These are phyloP conservation scores for Boletus sp. DNA, from an alignment of 768 basidiomycete species.

Conservation along the genomic window DNA sequence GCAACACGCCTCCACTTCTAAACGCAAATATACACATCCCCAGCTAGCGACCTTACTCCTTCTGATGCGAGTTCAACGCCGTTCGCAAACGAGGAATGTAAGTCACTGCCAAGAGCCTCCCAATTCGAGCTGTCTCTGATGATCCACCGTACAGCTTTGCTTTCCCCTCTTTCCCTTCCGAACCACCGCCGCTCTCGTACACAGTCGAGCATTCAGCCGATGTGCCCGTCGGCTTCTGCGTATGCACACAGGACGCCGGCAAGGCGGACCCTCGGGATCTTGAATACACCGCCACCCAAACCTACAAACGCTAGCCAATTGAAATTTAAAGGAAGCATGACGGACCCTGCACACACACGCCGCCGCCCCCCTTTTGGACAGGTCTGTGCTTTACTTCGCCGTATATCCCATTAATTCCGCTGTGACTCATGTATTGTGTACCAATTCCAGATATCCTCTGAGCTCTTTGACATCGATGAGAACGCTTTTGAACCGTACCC, in stretches of 20 bases:
- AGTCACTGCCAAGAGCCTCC: conserved; percentile 18
- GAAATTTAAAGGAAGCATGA: conserved; percentile 66
- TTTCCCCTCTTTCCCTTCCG: conserved; percentile 57
- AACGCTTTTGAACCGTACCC: conserved; percentile 56
- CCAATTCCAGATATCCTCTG: conserved; percentile 41
- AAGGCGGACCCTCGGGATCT: conserved; percentile 35
- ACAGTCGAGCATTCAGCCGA: conserved; percentile 48
- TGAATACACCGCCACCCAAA: conserved; percentile 67
- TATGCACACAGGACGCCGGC: conserved; percentile 30
- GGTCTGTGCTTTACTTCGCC: conserved; percentile 28
- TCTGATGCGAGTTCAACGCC: conserved; percentile 48
- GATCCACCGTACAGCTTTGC: conserved; percentile 39
- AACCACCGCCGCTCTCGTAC: conserved; percentile 55
- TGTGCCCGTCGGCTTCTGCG: conserved; percentile 27
- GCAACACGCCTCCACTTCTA: neutral
- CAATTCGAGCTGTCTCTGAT: conserved; percentile 20
- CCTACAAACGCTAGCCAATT: conserved; percentile 50
- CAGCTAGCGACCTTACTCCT: conserved; percentile 49
- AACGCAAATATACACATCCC: conserved; percentile 39
- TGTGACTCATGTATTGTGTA: conserved; percentile 14
- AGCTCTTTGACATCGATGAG: conserved; percentile 75
- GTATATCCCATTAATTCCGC: conserved; percentile 8
- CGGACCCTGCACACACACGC: conserved; percentile 60
- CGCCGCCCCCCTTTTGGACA: conserved; percentile 40
- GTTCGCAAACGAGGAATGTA: conserved; percentile 51